Conservation (phyloP, 2,329 filamentous ascomycete species). For the Dactylellina parvicollis region DNA sequence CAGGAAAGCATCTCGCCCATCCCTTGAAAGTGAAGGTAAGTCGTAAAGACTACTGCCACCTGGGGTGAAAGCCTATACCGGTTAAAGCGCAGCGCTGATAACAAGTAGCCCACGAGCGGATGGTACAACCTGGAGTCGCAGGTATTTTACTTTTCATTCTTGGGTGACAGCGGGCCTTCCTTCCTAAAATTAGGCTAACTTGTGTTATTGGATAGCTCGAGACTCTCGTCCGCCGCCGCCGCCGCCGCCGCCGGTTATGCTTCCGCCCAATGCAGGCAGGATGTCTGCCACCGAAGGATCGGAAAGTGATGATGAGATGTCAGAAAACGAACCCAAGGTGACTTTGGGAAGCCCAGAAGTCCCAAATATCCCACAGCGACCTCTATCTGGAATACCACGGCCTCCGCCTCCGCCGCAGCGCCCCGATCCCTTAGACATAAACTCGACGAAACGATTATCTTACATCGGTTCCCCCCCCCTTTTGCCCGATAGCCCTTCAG, state of each 20-base stretch:
- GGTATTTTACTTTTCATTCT: constrained; percentile 5
- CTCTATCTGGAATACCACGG: constrained; percentile 61
- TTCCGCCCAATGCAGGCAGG: constrained; percentile 58
- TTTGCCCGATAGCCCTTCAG: constrained; percentile 69
- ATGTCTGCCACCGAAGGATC: constrained; percentile 69
- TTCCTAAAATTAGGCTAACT: constrained; percentile 1
- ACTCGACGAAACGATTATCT: constrained; percentile 25
- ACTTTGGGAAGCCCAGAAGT: constrained; percentile 60
- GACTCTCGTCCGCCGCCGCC: constrained; percentile 61
- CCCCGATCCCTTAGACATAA: constrained; percentile 23
- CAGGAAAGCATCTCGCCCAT: constrained; percentile 13
- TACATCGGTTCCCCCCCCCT: constrained; percentile 64
- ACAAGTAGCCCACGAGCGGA: constrained; percentile 26
- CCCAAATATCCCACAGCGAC: constrained; percentile 12
- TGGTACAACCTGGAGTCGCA: neutral
- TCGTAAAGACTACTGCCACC: neutral
- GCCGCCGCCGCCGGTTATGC: constrained; percentile 59
- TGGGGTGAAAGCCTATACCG: neutral
- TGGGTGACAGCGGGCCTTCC: neutral
- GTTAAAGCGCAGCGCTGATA: neutral
- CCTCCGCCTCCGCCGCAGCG: constrained; percentile 57
- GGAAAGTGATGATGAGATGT: constrained; percentile 88
- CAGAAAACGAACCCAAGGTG: constrained; percentile 64
- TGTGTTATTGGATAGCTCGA: constrained; percentile 56
- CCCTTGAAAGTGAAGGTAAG: constrained; percentile 51